These are phyloP conservation scores for Trichoderma aggressivum DNA, from an alignment of 2,329 filamentous ascomycete species.

Conservation along the genomic window DNA sequence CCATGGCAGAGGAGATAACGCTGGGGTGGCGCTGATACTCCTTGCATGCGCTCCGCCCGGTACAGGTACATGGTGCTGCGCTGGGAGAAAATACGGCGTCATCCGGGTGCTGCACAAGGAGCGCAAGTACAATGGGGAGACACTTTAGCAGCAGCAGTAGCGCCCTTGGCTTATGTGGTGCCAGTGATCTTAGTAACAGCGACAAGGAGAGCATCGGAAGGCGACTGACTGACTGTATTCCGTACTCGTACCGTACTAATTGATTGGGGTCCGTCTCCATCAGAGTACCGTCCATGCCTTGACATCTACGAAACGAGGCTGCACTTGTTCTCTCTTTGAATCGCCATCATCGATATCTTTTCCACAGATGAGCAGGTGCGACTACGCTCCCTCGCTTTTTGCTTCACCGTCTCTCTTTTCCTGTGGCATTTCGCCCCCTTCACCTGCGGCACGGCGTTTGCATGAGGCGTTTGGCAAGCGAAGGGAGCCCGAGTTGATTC, in stretches of 20 bases:
- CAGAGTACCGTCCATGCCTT: neutral
- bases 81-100: neutral
- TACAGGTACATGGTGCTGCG: neutral
- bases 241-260: neutral
- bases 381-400: neutral
- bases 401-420: neutral
- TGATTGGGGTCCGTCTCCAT: neutral
- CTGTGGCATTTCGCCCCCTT: neutral
- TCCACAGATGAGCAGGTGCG: neutral
- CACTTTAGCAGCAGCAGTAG: neutral
- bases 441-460: neutral
- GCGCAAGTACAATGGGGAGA: neutral
- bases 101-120: neutral
- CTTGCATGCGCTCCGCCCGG: neutral
- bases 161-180: neutral
- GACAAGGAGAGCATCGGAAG: neutral
- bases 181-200: neutral
- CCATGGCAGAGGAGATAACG: conserved; percentile 1
- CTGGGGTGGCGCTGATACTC: conserved; percentile 5
- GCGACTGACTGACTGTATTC: neutral
- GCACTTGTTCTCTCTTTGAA: neutral
- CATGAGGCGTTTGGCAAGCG: conserved; percentile 8
- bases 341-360: neutral
- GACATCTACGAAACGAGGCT: neutral
- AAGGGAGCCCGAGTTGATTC: conserved; percentile 1